Evolutionary conservation across 345 rosid species (phyloP), one percentile per base, ranked within the genome.

Genomic region (Clausena lansium): DNA sequence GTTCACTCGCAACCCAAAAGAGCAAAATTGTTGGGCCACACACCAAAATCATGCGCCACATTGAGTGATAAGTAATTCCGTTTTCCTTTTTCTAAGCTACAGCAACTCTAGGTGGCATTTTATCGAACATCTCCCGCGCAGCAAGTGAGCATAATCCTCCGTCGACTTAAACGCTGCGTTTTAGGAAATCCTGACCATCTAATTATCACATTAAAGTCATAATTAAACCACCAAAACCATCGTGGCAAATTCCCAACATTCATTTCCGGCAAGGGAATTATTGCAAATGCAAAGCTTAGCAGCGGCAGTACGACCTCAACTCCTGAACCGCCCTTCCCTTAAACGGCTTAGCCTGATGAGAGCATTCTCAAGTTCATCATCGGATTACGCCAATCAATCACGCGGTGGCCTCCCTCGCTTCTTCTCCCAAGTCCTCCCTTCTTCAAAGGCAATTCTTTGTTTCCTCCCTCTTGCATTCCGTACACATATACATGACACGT

Each of bases 381-480:
- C 71, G 6, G 85, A 91, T 41, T 88, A 81, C 77, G 70, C 86
- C 41, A 86, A 88, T 84, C 97, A 93, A 75, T 91, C 94, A 72
- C 98, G 93, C 45, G 98, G 94, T 19, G 91, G 92, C 59, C 91
- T 90, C 24, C 97, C 95, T 76, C 97, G 97, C 61, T 95, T 93
- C 91, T 92, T 88, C 85, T 95, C 94, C 38, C 84, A 84, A 60
- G 78, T 79, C 27, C 94, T 95, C 73, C 98, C 98, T 52, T 70
- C 94, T 67, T 83, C 84, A 32, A 84, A 95, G 92, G 97, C 75
- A 87, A 27, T 22, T 15, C 66, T 70, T 70, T 78, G 27, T 17
- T 45, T 58, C 45, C 66, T 36, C 6, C 39, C 7, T 54, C 57
- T 1, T 19, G 17, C 30, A 8, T 9, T 52, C 7, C 60, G 9